Base-by-base conservation (phyloP, 108 stramenopile species). In the Seminavis robusta region DNA sequence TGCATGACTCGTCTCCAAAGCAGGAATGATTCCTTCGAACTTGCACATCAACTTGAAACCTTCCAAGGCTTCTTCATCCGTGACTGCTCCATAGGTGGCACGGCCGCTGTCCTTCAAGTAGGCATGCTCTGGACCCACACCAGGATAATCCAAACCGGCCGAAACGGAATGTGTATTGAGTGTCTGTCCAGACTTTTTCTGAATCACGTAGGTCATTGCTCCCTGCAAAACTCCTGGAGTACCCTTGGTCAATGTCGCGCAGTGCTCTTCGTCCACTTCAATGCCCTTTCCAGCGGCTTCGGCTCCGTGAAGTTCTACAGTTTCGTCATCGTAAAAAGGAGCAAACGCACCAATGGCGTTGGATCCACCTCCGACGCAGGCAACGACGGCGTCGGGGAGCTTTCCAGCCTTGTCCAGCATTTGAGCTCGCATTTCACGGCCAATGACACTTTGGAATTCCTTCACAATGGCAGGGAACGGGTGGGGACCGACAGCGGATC, bases 401-500 rank as follows among this genome's bases (percentile, higher is more conserved):
- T 80, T 84, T 9, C 90, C 93, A 29, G 85, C 69, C 79, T 84
- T 93, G 30, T 90, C 86, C 20, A 83, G 66, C 67, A 95, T 89
- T 52, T 97, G 92, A 21, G 37, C 56, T 45, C 70, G 72, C 47
- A 90, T 84, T 62, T 94, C 95, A 15, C 32, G 67, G n/a, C 92
- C 95, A 66, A 96, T 92, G 36, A 94, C 69, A 29, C 72, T 68
- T 66, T 97, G 97, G 59, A 97, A 95, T 58, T 97, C 95, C 29
- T 94, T 76, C 15, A 97, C 97, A 60, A 97, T 93, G 17, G 90
- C 90, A 23, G 97, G 97, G 76, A 97, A 97, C 47, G 97, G 97
- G 71, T 96, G 95, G 28, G 97, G 97, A 44, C 97, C 97, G 33
- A 96, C 95, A 17, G 94, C 94, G 19, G 90, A 92, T 19, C 97